phyloP scores from a whole-genome alignment of 2,329 filamentous ascomycete species.

The Colletotrichum sp. region DNA sequence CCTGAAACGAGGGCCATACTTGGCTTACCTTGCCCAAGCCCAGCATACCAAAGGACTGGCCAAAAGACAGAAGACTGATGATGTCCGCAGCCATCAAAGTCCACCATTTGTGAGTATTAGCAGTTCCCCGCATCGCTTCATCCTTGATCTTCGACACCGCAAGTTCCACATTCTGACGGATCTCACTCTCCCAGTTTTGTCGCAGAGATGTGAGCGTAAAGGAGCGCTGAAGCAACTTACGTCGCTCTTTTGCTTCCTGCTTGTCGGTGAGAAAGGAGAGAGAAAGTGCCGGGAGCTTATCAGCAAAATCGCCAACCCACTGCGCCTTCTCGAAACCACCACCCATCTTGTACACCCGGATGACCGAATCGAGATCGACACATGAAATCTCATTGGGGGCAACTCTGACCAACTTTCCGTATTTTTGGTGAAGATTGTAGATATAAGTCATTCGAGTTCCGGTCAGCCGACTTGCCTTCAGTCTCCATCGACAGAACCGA shows the following conservation, averaged over 20 bases:
- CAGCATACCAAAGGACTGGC: constrained; percentile 57
- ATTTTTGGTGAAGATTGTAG: neutral
- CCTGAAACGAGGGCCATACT: accelerated
- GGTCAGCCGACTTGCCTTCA: neutral
- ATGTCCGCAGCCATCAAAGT: constrained; percentile 59
- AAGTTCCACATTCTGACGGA: constrained; percentile 40
- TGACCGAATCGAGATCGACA: neutral
- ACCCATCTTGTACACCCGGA: neutral
- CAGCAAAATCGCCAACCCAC: neutral
- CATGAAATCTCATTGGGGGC: neutral
- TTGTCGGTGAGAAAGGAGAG: neutral
- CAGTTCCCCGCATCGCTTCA: constrained; percentile 42
- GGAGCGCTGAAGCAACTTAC: constrained; percentile 45
- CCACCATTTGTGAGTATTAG: constrained; percentile 59
- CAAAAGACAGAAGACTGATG: constrained; percentile 58
- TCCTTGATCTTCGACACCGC: constrained; percentile 47
- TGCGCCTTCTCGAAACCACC: neutral
- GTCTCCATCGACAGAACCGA: neutral
- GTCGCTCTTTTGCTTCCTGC: constrained; percentile 10
- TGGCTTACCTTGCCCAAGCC: constrained; percentile 49
- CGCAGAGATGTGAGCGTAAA: constrained; percentile 41
- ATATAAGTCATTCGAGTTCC: neutral
- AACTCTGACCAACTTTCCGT: neutral
- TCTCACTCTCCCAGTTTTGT: constrained; percentile 28
- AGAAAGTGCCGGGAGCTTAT: neutral